Conservation (phyloP, 2,329 filamentous ascomycete genomes). For the Trichoderma sp. region DNA sequence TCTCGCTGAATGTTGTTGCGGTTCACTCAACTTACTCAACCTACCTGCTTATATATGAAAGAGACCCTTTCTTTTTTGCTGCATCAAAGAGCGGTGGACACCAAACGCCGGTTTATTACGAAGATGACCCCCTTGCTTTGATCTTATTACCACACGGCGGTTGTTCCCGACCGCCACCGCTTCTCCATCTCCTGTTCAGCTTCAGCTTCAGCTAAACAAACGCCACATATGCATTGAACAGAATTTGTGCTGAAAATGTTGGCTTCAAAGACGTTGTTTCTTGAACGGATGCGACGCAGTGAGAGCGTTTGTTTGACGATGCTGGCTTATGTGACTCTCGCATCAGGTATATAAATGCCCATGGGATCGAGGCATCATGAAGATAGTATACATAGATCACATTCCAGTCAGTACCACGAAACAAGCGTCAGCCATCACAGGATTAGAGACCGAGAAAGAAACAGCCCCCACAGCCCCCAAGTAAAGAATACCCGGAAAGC, state of each 20-base stretch:
- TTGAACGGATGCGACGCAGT: neutral
- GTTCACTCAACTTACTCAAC: neutral
- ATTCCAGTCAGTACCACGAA: neutral
- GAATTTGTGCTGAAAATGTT: neutral
- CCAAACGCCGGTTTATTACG: neutral
- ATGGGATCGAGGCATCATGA: neutral
- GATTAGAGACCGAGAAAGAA: neutral
- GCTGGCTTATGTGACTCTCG: neutral
- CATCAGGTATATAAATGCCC: neutral
- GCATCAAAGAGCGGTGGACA: conserved; percentile 9
- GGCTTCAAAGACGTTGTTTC: neutral
- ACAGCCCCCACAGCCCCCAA: neutral
- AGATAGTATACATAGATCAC: neutral
- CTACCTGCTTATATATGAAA: neutral
- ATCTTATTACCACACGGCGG: neutral
- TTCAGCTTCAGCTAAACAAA: neutral
- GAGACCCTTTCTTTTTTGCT: neutral
- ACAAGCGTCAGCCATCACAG: neutral
- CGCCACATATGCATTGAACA: neutral
- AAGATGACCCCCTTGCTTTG: neutral
- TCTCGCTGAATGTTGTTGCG: neutral
- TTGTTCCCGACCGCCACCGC: neutral
- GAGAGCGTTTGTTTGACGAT: neutral
- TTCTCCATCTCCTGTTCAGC: neutral
- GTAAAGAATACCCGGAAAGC: neutral